Evolutionary conservation across 2,329 filamentous ascomycete species (phyloP), one percentile per base, ranked within the genome.

Genomic region (Coniochaeta sp.): DNA sequence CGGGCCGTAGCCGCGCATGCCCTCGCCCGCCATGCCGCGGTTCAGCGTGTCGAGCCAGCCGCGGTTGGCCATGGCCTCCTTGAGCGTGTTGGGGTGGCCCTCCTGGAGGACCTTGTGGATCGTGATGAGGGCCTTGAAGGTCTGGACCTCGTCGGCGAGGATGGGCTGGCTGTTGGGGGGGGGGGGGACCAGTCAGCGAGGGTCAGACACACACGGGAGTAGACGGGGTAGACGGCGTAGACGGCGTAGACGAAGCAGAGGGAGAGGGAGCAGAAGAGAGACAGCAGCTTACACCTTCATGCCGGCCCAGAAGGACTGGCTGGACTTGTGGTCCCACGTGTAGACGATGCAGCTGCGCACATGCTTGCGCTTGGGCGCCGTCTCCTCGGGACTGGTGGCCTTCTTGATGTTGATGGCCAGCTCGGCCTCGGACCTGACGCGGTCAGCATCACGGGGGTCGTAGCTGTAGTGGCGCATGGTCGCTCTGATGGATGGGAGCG

Each of bases 301-400:
- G 72, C 93, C 93, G 60, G 91, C 87, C 95, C 95, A 99, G 75
- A 99, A 99, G 71, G 93, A 91, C 72, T 87, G 83, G 47, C 93
- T 96, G 65, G 89, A 96, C 79, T 96, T 96, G 80, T 99, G 92
- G 77, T 99, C 95, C 95, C 95, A 99, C 61, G 93, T 98, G 75
- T 98, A 98, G 54, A 99, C 93, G 70, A 99, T 99, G 72, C 91
- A 96, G 74, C 90, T 92, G 71, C 95, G 90, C 61, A 99, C 95
- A 89, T 99, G 95, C 78, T 99, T 99, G 69, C 85, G 83, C 73
- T 88, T 88, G 40, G 85, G 85, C 7, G 85, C 86, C 1, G 86
- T 83, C 72, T 89, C 86, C 66, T 89, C 86, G 68, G 79, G 79
- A 69, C 80, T 89, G 58, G 86, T 89, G 19, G 87, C 87, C 71